phyloP scores from a whole-genome alignment of 2,329 filamentous ascomycete genomes.

The Corynespora cassiicola region DNA sequence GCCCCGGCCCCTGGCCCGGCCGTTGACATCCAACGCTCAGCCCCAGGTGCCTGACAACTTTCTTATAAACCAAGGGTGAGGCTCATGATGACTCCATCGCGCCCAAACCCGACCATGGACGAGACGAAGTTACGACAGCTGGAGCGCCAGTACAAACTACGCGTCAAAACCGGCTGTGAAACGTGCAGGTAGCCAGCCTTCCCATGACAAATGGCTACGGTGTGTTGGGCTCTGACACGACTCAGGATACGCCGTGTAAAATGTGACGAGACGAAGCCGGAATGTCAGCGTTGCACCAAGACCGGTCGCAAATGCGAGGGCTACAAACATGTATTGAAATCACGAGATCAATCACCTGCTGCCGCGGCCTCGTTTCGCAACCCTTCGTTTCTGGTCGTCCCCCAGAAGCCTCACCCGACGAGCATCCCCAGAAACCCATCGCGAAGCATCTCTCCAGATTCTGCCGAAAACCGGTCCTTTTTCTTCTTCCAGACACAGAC shows the following conservation, averaged over 20 bases:
- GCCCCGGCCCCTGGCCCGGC: background rate
- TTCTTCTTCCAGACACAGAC: conserved; percentile 33
- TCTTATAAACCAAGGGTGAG: conserved; percentile 9
- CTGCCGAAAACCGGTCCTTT: conserved; percentile 34
- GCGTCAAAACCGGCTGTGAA: conserved; percentile 38
- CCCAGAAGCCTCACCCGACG: conserved; percentile 15
- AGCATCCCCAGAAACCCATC: conserved; percentile 24
- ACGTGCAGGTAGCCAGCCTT: conserved; percentile 31
- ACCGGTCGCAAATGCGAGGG: conserved; percentile 47
- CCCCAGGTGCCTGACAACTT: background rate
- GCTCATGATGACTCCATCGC: conserved; percentile 5
- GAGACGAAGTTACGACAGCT: conserved; percentile 29
- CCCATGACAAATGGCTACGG: background rate
- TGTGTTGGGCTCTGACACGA: too few species aligned
- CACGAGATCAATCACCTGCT: conserved; percentile 15
- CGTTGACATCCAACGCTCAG: background rate
- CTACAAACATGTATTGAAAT: conserved; percentile 30
- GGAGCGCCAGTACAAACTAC: conserved; percentile 34
- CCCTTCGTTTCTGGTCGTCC: conserved; percentile 33
- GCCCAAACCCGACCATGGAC: conserved; percentile 22
- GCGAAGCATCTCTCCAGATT: conserved; percentile 24
- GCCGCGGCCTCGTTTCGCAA: conserved; percentile 33
- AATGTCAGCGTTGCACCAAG: conserved; percentile 41
- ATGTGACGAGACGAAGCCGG: conserved; percentile 43
- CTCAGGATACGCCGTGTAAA: conserved; percentile 41